Conservation (phyloP, 257 asterid genomes). For the Nicotiana undulata region DNA sequence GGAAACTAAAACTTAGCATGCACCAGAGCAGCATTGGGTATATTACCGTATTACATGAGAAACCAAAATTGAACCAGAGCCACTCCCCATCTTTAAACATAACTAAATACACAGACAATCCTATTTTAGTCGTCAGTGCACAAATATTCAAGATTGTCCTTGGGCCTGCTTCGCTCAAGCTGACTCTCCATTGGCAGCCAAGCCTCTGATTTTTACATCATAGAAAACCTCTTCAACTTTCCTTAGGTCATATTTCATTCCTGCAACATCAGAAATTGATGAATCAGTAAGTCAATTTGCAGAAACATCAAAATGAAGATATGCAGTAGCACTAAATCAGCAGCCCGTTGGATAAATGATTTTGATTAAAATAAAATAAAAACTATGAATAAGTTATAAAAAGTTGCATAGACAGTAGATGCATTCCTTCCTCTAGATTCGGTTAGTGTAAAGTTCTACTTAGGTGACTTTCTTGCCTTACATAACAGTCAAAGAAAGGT, state of each 20-base stretch:
- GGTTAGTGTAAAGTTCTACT: neutral
- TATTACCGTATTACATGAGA: neutral
- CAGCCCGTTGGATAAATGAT: neutral
- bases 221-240: constrained; percentile 86
- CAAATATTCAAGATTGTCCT: constrained; percentile 19
- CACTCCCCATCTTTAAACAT: neutral
- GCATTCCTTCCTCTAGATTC: neutral
- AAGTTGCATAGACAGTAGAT: neutral
- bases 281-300: neutral
- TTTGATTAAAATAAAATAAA: neutral
- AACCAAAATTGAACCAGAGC: neutral
- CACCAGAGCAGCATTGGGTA: neutral
- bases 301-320: neutral
- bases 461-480: neutral
- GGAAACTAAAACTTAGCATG: neutral
- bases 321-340: neutral
- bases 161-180: constrained; percentile 27
- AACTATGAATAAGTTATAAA: neutral
- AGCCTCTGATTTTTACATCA: constrained; percentile 88
- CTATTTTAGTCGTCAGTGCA: neutral
- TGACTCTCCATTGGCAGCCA: constrained; percentile 35
- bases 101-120: neutral
- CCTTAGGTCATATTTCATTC: constrained; percentile 94
- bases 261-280: constrained; percentile 24
- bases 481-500: neutral